Evolutionary conservation across 495 filamentous ascomycete species (phyloP).

Genomic region (Aspergillus panamensis): DNA sequence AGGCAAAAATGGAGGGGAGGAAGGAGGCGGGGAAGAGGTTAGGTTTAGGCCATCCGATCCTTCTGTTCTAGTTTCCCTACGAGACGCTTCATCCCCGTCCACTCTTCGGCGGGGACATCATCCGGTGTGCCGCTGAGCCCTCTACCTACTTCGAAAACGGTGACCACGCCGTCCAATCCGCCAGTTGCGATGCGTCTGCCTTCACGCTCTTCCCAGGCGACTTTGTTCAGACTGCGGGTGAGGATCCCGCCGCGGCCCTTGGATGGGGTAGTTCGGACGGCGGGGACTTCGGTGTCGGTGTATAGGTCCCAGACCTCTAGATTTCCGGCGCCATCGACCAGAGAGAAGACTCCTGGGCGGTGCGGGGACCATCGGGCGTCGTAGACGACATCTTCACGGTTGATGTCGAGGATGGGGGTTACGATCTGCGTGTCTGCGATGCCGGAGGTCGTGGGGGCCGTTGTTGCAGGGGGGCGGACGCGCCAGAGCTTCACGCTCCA

Average conservation of each 20-base stretch:
- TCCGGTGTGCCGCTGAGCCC: slow-evolving; percentile 75
- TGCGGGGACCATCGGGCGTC: slow-evolving; percentile 91
- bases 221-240: slow-evolving; percentile 81
- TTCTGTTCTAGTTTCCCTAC: slow-evolving; percentile 62
- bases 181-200: slow-evolving; percentile 83
- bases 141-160: slow-evolving; percentile 87
- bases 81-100: slow-evolving; percentile 84
- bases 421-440: slow-evolving; percentile 42
- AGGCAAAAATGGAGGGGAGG: background rate
- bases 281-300: slow-evolving; percentile 85
- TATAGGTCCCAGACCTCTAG: slow-evolving; percentile 96
- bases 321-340: slow-evolving; percentile 90
- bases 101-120: slow-evolving; percentile 77
- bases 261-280: slow-evolving; percentile 68
- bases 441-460: slow-evolving; percentile 41
- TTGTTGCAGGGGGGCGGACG: slow-evolving; percentile 64
- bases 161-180: slow-evolving; percentile 83
- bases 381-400: slow-evolving; percentile 92
- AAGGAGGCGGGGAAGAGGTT: background rate
- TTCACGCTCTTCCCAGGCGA: slow-evolving; percentile 88
- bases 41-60: slow-evolving; percentile 28
- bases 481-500: slow-evolving; percentile 98
- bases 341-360: slow-evolving; percentile 86
- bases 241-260: slow-evolving; percentile 50
- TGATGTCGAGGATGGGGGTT: slow-evolving; percentile 79